Evolutionary conservation across 129 eudicot species (phyloP).

Genomic region (Artemisia argyi): DNA sequence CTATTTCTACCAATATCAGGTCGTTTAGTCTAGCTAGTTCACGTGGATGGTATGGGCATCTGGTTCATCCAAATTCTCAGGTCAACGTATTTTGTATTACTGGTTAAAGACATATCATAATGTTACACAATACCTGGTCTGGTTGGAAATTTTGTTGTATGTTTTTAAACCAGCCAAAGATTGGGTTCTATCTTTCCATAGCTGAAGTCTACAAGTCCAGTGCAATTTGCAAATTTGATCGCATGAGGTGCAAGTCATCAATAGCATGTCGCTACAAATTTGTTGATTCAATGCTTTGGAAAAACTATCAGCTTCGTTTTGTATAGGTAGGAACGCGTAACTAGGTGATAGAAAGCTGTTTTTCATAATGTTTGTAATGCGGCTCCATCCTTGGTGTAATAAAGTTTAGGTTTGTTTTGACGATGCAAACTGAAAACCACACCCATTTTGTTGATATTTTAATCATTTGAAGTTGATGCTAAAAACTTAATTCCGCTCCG

Average conservation of each 20-base stretch:
- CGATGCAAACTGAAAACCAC: not conserved
- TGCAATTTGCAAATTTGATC: not conserved
- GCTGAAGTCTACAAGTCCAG: not conserved
- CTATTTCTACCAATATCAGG: slow-evolving; percentile 31
- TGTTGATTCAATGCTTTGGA: not conserved
- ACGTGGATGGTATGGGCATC: slow-evolving; percentile 11
- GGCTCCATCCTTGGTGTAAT: slow-evolving; percentile 1
- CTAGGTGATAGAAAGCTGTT: slow-evolving; percentile 11
- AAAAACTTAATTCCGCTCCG: too few species aligned
- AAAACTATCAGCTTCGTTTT: not conserved
- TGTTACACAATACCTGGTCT: slow-evolving; percentile 9
- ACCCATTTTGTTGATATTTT: not conserved
- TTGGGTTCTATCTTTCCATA: slow-evolving; percentile 15
- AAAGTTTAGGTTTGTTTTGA: slow-evolving; percentile 3
- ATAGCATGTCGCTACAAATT: not conserved
- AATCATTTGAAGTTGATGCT: not conserved
- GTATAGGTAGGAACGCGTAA: not conserved
- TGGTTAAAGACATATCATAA: slow-evolving; percentile 6
- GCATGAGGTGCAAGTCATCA: slow-evolving; percentile 5
- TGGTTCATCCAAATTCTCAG: slow-evolving; percentile 13
- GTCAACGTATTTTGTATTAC: slow-evolving; percentile 1
- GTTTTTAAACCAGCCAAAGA: slow-evolving; percentile 14
- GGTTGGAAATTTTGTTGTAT: slow-evolving; percentile 28
- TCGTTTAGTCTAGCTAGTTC: slow-evolving; percentile 6
- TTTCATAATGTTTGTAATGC: not conserved